Base-by-base conservation (phyloP, 805 yeast species). In the Teunomyces kruisii region DNA sequence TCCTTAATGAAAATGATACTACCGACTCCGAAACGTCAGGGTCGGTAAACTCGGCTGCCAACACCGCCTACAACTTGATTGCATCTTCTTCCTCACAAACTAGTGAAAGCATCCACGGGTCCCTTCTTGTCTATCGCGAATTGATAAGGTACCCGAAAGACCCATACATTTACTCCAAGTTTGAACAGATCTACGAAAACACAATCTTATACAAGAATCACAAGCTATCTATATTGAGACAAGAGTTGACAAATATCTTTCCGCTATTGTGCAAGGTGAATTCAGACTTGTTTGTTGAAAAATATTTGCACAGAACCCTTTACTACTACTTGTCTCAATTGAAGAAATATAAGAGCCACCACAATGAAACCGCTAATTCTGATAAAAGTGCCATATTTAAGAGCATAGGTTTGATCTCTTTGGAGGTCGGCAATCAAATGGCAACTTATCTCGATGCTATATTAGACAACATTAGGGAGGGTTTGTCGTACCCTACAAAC, bases 391-490 rank as follows among this genome's bases (percentile, higher is more conserved):
- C 87, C 10, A 87, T 90, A 2, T 78, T 91, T 48, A 74, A 78
- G 9, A 82, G 96, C 22, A 84, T 92, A 40, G 99, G 98, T 31
- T 83, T 86, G 53, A 84, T 94, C 35, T 84, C 97, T 0, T 65
- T 77, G 22, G 86, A 84, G 55, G 94, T 91, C 1, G 84, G 88
- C 15, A 83, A 88, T 46, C 88, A 85, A 54, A 86, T 94, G 71
- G 86, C 90, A 3, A 87, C 94, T 1, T 92, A 91, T 57, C 70
- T 92, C 36, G 96, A 90, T 59, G 89, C 91, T 1, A 84, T 92
- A n/a, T 67, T 92, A 40, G 90, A 85, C 43, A 88, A 84, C 52
- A 80, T 91, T 15, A 74, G 90, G 56, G 97, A 90, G 46, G 91
- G 94, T 0, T 70, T 92, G 22, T 64, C 72, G 1, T 68, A 67